A percentile compares a stretch with the other conserved stretches of the same genome.
These are phyloP conservation scores for Botrytis tulipae DNA, from an alignment of 2,329 filamentous ascomycete species.

Conservation along the genomic window DNA sequence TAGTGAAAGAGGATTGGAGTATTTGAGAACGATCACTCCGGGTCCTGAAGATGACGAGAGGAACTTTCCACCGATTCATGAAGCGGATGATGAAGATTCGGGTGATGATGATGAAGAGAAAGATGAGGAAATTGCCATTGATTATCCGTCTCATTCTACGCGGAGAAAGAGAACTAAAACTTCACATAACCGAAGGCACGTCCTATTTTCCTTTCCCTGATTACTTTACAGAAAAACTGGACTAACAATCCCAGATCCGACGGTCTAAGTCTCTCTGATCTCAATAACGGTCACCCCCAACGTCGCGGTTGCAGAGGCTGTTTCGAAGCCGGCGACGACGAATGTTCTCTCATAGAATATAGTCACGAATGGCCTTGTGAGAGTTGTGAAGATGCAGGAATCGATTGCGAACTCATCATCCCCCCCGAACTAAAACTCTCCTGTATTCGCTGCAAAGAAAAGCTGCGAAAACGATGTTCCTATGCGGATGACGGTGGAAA, in stretches of 20 bases:
- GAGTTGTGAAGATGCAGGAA: constrained; percentile 29
- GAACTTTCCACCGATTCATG: background rate
- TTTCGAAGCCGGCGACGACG: constrained; percentile 29
- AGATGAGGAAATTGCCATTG: constrained; percentile 7
- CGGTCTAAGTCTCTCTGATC: constrained; percentile 26
- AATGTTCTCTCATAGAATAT: constrained; percentile 32
- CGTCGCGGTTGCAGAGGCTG: constrained; percentile 34
- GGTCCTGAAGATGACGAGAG: constrained; percentile 4
- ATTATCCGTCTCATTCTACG: background rate
- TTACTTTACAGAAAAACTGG: too few species aligned
- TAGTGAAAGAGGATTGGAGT: background rate
- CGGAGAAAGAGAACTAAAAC: constrained; percentile 13
- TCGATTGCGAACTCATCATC: constrained; percentile 28
- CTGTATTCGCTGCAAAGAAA: constrained; percentile 31
- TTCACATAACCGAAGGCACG: constrained; percentile 15
- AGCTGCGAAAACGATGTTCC: constrained; percentile 25
- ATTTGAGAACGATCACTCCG: background rate
- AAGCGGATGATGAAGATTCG: constrained; percentile 13
- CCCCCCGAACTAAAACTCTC: constrained; percentile 28
- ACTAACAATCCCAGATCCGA: constrained; percentile 27
- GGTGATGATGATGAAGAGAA: background rate
- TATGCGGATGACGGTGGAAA: constrained; percentile 29
- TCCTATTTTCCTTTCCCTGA: background rate
- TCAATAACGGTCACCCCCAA: constrained; percentile 31
- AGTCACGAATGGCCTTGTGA: constrained; percentile 31